Conservation (phyloP, 139 green algal species). For the Volvox africanus region DNA sequence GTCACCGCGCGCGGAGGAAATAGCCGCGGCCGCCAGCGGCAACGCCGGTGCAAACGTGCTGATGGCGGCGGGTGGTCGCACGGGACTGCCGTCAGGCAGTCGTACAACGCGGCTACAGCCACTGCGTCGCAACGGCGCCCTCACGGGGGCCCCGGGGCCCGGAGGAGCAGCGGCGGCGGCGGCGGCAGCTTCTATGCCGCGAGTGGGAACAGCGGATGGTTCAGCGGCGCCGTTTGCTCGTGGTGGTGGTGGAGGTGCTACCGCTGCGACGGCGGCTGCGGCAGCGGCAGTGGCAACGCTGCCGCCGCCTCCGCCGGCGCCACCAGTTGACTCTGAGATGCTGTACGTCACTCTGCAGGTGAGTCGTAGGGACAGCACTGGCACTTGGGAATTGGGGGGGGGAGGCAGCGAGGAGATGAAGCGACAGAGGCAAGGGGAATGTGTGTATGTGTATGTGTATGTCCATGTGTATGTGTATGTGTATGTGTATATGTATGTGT, state of each 20-base stretch:
- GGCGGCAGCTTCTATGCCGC: not conserved
- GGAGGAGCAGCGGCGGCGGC: not conserved
- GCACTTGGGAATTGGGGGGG: too few species aligned
- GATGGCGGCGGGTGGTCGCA: not conserved
- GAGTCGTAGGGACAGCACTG: too few species aligned
- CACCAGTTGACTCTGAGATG: not conserved
- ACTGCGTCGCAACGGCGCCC: conserved; percentile 4
- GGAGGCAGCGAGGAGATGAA: too few species aligned
- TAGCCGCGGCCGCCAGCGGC: not conserved
- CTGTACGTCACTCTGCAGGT: conserved; percentile 37
- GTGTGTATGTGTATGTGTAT: too few species aligned
- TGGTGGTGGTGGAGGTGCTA: not conserved
- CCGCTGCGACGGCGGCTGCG: not conserved
- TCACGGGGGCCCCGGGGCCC: not conserved
- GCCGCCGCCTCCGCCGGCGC: not conserved
- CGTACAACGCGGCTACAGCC: conserved; percentile 6
- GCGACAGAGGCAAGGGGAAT: too few species aligned
- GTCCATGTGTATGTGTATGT: too few species aligned
- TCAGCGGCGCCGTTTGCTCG: not conserved
- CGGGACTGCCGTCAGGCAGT: not conserved
- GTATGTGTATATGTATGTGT: too few species aligned
- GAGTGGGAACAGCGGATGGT: not conserved
- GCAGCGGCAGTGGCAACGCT: not conserved
- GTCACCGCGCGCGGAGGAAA: too few species aligned
- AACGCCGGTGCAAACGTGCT: conserved; percentile 19